Conservation (phyloP, 1,139 yeast genomes). For the Blastobotrys proliferans region DNA sequence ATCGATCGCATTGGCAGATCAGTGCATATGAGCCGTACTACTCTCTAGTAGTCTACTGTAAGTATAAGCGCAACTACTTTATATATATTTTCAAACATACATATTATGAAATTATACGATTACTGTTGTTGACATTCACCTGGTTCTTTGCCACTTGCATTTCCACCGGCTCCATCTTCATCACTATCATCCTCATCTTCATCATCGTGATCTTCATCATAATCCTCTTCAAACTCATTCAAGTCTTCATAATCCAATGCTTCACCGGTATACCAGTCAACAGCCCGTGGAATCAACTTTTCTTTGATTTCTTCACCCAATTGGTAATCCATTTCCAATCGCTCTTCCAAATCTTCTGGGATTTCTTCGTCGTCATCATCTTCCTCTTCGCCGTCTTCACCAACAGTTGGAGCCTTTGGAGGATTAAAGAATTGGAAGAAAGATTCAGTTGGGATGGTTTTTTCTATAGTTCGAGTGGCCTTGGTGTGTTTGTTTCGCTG, state of each 20-base stretch:
- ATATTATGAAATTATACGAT: constrained; percentile 5
- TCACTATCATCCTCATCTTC: constrained; percentile 50
- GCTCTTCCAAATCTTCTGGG: constrained; percentile 73
- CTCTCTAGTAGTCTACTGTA: too few relatives aligned
- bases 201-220: constrained; percentile 46
- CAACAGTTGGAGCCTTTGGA: constrained; percentile 67
- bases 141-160: constrained; percentile 49
- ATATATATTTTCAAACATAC: neutral
- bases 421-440: constrained; percentile 96
- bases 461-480: constrained; percentile 94
- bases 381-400: constrained; percentile 45
- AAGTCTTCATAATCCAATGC: constrained; percentile 64
- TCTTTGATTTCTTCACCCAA: constrained; percentile 96
- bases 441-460: constrained; percentile 86
- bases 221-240: constrained; percentile 51
- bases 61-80: too few relatives aligned
- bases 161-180: constrained; percentile 48
- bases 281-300: constrained; percentile 89
- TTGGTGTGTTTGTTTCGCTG: constrained; percentile 97
- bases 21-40: too few relatives aligned
- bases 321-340: constrained; percentile 89
- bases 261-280: constrained; percentile 97
- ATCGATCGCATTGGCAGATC: too few relatives aligned
- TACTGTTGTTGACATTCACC: constrained; percentile 82
- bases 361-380: constrained; percentile 54